phyloP scores from a whole-genome alignment of 2,329 filamentous ascomycete genomes.

The Didymella glomerata region DNA sequence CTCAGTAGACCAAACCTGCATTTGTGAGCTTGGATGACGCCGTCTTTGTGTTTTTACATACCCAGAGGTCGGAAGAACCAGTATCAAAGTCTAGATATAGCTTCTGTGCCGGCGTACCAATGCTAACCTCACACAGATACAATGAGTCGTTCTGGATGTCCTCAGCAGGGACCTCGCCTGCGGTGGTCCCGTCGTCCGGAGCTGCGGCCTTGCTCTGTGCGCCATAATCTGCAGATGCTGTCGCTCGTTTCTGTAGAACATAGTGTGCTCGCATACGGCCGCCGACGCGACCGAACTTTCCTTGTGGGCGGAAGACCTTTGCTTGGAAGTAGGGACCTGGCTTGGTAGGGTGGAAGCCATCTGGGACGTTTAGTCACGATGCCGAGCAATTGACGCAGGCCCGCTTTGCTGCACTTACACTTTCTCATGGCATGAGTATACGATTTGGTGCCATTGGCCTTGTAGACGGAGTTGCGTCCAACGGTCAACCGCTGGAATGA shows the following conservation, averaged over 20 bases:
- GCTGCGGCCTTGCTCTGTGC: constrained; percentile 12
- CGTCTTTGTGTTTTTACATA: constrained; percentile 32
- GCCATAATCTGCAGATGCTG: constrained; percentile 5
- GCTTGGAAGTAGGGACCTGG: constrained; percentile 36
- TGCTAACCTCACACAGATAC: constrained; percentile 70
- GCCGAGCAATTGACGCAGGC: neutral
- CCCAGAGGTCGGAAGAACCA: constrained; percentile 74
- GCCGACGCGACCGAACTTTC: constrained; percentile 34
- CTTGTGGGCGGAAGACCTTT: constrained; percentile 31
- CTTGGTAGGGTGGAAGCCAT: constrained; percentile 39
- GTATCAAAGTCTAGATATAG: constrained; percentile 73
- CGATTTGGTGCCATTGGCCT: constrained; percentile 29
- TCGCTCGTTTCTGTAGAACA: constrained; percentile 28
- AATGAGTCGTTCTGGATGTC: constrained; percentile 73
- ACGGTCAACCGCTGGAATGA: constrained; percentile 30
- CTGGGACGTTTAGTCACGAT: constrained; percentile 12
- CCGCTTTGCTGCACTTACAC: constrained; percentile 13
- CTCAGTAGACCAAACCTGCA: constrained; percentile 71
- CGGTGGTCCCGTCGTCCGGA: constrained; percentile 5
- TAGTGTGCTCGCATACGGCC: constrained; percentile 35
- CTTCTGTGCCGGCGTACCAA: constrained; percentile 71
- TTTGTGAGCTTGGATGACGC: neutral
- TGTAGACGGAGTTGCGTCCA: constrained; percentile 30
- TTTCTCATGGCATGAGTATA: constrained; percentile 33
- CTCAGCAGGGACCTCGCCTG: constrained; percentile 55